Conservation (phyloP, 176 grass and related monocot species). For the Oryza glumipatula region DNA sequence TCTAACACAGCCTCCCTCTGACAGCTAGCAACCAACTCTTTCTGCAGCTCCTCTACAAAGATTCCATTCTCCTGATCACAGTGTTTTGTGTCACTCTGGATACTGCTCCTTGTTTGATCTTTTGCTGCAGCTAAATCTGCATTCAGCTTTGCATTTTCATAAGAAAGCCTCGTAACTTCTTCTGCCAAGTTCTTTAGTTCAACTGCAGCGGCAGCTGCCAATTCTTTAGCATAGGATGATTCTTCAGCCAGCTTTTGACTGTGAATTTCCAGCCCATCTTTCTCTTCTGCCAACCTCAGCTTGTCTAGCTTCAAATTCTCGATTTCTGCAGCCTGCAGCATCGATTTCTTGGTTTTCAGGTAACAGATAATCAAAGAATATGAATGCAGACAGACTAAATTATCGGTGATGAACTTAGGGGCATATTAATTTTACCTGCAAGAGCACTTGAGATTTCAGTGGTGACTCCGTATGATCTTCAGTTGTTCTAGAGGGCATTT, state of each 20-base stretch:
- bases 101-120: slow-evolving; percentile 52
- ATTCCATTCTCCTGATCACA: slow-evolving; percentile 61
- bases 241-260: slow-evolving; percentile 92
- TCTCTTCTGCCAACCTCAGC: slow-evolving; percentile 73
- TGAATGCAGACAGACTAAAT: slow-evolving; percentile 1
- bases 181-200: slow-evolving; percentile 96
- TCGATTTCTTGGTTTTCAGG: slow-evolving; percentile 6
- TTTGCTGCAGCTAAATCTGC: slow-evolving; percentile 56
- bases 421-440: slow-evolving; percentile 58
- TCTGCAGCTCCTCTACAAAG: slow-evolving; percentile 83
- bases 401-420: neutral
- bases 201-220: slow-evolving; percentile 90
- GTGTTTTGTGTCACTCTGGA: slow-evolving; percentile 39
- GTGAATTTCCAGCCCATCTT: slow-evolving; percentile 83
- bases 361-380: neutral
- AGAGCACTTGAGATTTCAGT: slow-evolving; percentile 74
- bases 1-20: slow-evolving; percentile 85
- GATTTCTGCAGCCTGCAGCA: slow-evolving; percentile 78
- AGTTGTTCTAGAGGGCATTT: slow-evolving; percentile 42
- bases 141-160: slow-evolving; percentile 83
- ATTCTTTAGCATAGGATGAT: slow-evolving; percentile 94
- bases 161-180: slow-evolving; percentile 97
- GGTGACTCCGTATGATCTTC: slow-evolving; percentile 56
- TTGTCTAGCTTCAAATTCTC: slow-evolving; percentile 97
- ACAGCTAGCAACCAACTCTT: slow-evolving; percentile 80